Conservation (phyloP, 2,329 filamentous ascomycete genomes). For the Colletotrichum tropicicola region DNA sequence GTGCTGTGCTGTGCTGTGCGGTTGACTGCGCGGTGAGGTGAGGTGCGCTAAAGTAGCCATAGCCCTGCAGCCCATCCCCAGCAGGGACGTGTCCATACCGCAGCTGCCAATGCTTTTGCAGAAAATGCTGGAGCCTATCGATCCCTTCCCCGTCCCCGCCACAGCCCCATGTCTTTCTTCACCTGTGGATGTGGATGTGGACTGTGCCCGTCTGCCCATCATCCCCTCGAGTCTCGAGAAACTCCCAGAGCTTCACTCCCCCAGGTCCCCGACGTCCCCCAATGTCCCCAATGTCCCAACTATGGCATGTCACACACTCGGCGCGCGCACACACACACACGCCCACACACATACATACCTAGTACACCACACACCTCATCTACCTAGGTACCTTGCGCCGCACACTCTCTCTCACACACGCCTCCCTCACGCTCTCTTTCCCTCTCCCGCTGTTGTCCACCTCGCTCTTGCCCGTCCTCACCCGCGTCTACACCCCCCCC, state of each 20-base stretch:
- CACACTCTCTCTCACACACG: not conserved
- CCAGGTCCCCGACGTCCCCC: not conserved
- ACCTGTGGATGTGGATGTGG: too few species aligned
- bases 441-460: too few species aligned
- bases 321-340: too few species aligned
- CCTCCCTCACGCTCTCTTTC: not conserved
- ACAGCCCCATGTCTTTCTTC: constrained; percentile 33
- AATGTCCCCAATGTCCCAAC: too few species aligned
- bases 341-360: not conserved
- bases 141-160: constrained; percentile 40
- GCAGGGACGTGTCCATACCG: constrained; percentile 20
- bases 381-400: too few species aligned
- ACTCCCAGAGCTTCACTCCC: constrained; percentile 5
- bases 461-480: not conserved
- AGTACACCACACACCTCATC: not conserved
- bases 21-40: not conserved
- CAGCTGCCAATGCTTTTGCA: constrained; percentile 28
- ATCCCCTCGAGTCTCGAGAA: not conserved
- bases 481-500: not conserved
- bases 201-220: constrained; percentile 20
- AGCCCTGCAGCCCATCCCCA: constrained; percentile 21
- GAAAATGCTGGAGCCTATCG: constrained; percentile 38
- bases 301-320: too few species aligned
- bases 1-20: not conserved
- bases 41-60: constrained; percentile 14